Base-by-base conservation (phyloP, 23 red algal genomes). In the Gracilaria domingensis region DNA sequence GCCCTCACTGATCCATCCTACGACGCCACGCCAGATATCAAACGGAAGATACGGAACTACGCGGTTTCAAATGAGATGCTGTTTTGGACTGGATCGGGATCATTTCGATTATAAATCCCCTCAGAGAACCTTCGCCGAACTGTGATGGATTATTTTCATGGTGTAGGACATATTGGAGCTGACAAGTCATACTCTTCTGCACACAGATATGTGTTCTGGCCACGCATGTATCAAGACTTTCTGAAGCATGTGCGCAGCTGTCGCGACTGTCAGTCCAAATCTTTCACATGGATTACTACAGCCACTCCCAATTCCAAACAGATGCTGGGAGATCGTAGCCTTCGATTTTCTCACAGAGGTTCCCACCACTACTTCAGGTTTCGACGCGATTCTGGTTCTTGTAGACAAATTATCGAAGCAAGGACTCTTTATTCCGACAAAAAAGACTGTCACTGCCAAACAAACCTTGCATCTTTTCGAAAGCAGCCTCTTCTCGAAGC, bases 261-360 rank as follows among this genome's bases (percentile, higher is more conserved):
- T 40, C 8, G 32, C 8, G 0, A 20, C 1, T 28, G 44, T 38
- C 58, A 45, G 42, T 45, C 42, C 42, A 45, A 45, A 45, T 11
- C 42, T 45, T 45, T 11, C 34, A 24, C 58, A 23, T 17, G 70
- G 84, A 76, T 40, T 88, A 21, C 53, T 88, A 4, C 42, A 77
- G 25, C 66, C 65, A 1, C 66, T 74, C 29, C 29, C 36, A 50
- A 54, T 76, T 7, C 84, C 66, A 7, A 57, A 54, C 29, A 21
- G 47, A 7, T 75, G 44, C 59, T 88, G 66, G 84, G 42, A 88
- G 18, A 74, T 77, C 28, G 55, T 88, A 14, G 77, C 64, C 5
- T 57, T 57, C 29, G 84, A 88, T 42, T 88, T 88, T 76, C 33
- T 88, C n/a, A 34, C 82, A 34, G 65, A 76, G 49, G 13, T 76